phyloP scores from a whole-genome alignment of 768 basidiomycete species.

The Daedaleopsis nitida region DNA sequence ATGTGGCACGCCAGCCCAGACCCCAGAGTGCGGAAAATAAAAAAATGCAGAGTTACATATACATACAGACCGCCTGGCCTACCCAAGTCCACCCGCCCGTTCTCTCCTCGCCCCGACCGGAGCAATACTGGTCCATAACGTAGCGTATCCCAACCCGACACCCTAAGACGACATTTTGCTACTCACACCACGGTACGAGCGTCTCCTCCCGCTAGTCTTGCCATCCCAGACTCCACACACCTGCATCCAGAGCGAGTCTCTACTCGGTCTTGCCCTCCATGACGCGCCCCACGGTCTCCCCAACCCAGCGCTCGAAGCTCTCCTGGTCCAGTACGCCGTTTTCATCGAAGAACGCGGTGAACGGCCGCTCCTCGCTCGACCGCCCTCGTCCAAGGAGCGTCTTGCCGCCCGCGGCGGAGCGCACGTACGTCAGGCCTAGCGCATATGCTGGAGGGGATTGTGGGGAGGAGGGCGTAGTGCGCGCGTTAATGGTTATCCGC shows the following conservation, averaged over 20 bases:
- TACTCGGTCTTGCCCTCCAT: slow-evolving; percentile 66
- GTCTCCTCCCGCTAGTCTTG: no score
- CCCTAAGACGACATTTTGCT: no score
- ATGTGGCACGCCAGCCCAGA: no score
- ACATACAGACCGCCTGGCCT: slow-evolving; percentile 1
- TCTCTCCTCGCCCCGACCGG: background rate
- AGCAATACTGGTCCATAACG: background rate
- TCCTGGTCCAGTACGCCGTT: slow-evolving; percentile 78
- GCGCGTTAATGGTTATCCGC: slow-evolving; percentile 76
- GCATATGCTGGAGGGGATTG: slow-evolving; percentile 65
- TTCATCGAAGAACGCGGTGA: slow-evolving; percentile 80
- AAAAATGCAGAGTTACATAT: slow-evolving; percentile 2
- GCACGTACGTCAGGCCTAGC: slow-evolving; percentile 68
- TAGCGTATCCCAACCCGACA: background rate
- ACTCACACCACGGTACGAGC: no score
- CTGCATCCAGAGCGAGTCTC: background rate
- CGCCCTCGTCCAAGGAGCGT: slow-evolving; percentile 75
- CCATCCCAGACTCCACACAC: background rate
- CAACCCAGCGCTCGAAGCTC: slow-evolving; percentile 78
- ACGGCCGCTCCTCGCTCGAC: slow-evolving; percentile 55
- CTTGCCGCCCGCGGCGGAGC: slow-evolving; percentile 85
- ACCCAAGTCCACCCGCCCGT: background rate
- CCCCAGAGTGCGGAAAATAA: background rate
- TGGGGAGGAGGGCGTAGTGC: slow-evolving; percentile 57
- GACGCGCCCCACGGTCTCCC: slow-evolving; percentile 65